These are phyloP conservation scores for Hypoxylon sp. DNA, from an alignment of 2,329 filamentous ascomycete genomes.

Conservation along the genomic window DNA sequence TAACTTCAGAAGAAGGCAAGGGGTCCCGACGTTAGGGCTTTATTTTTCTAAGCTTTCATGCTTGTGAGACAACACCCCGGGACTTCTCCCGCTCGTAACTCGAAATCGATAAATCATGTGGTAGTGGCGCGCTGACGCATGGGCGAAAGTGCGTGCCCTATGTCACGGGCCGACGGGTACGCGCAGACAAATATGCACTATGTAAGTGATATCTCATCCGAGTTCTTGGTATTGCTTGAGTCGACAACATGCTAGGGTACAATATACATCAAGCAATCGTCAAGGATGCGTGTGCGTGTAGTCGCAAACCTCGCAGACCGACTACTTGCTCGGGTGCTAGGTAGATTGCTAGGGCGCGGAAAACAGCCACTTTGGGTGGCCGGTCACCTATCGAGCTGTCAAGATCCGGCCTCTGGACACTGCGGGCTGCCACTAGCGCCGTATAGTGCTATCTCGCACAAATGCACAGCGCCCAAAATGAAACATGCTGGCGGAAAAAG, in stretches of 20 bases:
- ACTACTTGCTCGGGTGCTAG: slow-evolving; percentile 12
- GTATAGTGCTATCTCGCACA: slow-evolving; percentile 13
- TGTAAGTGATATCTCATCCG: slow-evolving; percentile 16
- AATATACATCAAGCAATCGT: background rate
- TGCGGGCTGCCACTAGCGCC: slow-evolving; percentile 12
- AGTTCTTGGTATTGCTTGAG: slow-evolving; percentile 41
- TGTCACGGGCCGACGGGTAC: slow-evolving; percentile 32
- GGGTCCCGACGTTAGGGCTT: slow-evolving; percentile 7
- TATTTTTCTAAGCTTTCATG: slow-evolving; percentile 15
- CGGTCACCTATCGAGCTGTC: slow-evolving; percentile 7
- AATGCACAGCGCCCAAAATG: slow-evolving; percentile 27
- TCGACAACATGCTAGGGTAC: slow-evolving; percentile 22
- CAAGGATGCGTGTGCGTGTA: background rate
- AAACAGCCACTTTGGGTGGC: slow-evolving; percentile 16
- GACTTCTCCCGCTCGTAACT: slow-evolving; percentile 18
- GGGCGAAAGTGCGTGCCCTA: slow-evolving; percentile 17
- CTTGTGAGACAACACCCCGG: background rate
- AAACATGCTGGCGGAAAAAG: slow-evolving; percentile 13
- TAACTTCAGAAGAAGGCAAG: slow-evolving; percentile 13
- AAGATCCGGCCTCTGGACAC: slow-evolving; percentile 11
- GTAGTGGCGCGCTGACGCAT: slow-evolving; percentile 21
- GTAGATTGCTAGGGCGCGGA: slow-evolving; percentile 7
- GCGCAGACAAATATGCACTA: slow-evolving; percentile 31
- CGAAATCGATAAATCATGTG: slow-evolving; percentile 12
- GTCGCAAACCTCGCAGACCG: background rate